Conservation (phyloP, 164 flowering plant species). For the Kingdonia uniflora region DNA sequence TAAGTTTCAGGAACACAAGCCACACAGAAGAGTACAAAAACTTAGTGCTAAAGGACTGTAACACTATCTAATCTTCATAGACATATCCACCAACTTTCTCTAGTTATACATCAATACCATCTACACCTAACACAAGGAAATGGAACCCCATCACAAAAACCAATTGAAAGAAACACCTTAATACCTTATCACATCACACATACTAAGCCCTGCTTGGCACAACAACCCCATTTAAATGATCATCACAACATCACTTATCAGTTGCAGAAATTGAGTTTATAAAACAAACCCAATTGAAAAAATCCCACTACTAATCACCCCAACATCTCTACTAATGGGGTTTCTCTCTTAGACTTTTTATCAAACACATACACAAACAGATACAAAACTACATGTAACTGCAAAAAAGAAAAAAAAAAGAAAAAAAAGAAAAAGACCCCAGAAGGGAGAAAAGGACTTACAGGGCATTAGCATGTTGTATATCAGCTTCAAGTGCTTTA, state of each 20-base stretch:
- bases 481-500: constrained; percentile 75
- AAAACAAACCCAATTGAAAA: neutral
- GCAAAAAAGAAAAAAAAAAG: constrained; percentile 2
- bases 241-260: too few relatives aligned
- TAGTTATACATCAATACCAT: neutral
- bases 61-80: neutral
- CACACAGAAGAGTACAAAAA: neutral
- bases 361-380: neutral
- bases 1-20: neutral
- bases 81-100: neutral
- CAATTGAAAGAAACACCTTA: neutral
- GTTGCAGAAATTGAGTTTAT: too few relatives aligned
- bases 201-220: too few relatives aligned
- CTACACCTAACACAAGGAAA: neutral
- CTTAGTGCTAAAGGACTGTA: neutral
- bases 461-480: constrained; percentile 72
- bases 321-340: neutral
- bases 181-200: neutral
- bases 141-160: neutral
- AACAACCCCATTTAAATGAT: neutral
- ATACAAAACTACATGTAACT: neutral
- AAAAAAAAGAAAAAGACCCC: neutral
- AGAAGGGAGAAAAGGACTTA: constrained; percentile 18
- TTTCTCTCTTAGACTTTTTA: too few relatives aligned
- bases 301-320: neutral